A percentile compares a stretch with the other conserved stretches of the same genome.
Evolutionary conservation across 495 filamentous ascomycete genomes (phyloP).

Genomic region (Aspergillus affinis): DNA sequence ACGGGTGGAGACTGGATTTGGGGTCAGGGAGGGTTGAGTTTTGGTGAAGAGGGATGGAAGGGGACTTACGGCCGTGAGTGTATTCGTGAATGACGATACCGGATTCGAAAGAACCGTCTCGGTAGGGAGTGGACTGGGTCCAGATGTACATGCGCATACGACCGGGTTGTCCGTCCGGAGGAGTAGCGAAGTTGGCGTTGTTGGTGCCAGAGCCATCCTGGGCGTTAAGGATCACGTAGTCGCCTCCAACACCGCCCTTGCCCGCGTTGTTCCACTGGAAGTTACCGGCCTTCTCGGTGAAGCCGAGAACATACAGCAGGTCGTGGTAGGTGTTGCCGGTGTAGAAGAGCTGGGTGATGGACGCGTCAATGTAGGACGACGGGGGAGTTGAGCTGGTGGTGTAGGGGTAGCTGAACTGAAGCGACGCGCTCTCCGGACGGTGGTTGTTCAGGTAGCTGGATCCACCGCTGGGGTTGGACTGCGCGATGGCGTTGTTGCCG

Average conservation of each 20-base stretch:
- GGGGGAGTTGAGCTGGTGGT: conserved; percentile 3
- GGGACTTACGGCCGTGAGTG: conserved; percentile 29
- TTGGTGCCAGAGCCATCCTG: conserved; percentile 53
- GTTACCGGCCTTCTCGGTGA: conserved; percentile 54
- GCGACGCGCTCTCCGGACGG: conserved; percentile 3
- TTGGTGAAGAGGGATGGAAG: neutral
- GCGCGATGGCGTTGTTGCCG: conserved; percentile 16
- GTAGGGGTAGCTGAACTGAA: conserved; percentile 13
- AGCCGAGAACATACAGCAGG: conserved; percentile 51
- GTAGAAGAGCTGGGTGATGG: conserved; percentile 52
- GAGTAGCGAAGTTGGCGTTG: conserved; percentile 53
- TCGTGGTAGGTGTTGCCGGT: conserved; percentile 55
- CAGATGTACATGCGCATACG: conserved; percentile 44
- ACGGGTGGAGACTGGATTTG: conserved; percentile 41
- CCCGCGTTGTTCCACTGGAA: conserved; percentile 54
- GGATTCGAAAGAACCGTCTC: conserved; percentile 48
- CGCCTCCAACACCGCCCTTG: conserved; percentile 42
- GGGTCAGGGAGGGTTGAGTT: neutral
- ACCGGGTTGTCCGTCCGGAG: conserved; percentile 46
- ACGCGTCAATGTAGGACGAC: conserved; percentile 13
- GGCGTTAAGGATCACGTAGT: conserved; percentile 53
- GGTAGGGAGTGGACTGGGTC: conserved; percentile 25
- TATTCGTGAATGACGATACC: conserved; percentile 51
- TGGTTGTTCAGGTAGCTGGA: conserved; percentile 6
- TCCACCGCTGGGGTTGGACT: conserved; percentile 11